phyloP scores from a whole-genome alignment of 257 asterid species.

The Linderniella brevidens region DNA sequence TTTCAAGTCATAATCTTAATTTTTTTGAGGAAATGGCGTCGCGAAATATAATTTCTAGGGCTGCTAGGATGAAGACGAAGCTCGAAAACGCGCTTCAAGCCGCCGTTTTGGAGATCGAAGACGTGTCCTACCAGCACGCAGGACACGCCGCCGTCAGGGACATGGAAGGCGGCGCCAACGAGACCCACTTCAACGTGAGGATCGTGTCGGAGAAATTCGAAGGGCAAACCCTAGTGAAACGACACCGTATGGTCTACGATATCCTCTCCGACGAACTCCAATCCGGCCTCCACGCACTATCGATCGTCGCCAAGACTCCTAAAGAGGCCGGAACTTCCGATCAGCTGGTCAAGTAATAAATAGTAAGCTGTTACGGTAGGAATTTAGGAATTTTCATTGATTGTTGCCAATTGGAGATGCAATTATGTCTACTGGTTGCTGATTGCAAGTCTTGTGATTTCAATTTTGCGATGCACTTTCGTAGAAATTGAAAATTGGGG shows the following conservation, averaged over 20 bases:
- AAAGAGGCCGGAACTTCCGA: constrained; percentile 33
- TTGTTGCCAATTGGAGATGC: too few species aligned
- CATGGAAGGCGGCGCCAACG: constrained; percentile 37
- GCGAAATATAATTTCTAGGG: constrained; percentile 42
- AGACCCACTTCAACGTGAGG: constrained; percentile 71
- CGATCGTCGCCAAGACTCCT: constrained; percentile 76
- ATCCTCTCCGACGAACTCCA: constrained; percentile 73
- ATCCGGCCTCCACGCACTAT: constrained; percentile 79
- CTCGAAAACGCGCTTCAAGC: constrained; percentile 64
- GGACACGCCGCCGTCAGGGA: constrained; percentile 74
- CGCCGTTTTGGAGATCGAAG: constrained; percentile 56
- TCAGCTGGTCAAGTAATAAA: too few species aligned
- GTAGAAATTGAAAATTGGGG: too few species aligned
- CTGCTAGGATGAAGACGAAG: constrained; percentile 50
- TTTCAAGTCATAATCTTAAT: too few species aligned
- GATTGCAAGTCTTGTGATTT: too few species aligned
- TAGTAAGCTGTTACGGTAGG: too few species aligned
- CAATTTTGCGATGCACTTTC: too few species aligned
- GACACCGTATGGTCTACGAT: constrained; percentile 83
- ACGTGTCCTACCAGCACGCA: constrained; percentile 85
- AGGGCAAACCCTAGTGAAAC: constrained; percentile 65
- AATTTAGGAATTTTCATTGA: too few species aligned
- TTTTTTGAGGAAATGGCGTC: constrained; percentile 40
- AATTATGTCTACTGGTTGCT: too few species aligned
- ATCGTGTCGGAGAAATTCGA: constrained; percentile 55